Percentiles rank a stretch among this genome's conserved stretches.
These are phyloP conservation scores for Alternaria panax DNA, from an alignment of 2,329 filamentous ascomycete species.

Conservation along the genomic window DNA sequence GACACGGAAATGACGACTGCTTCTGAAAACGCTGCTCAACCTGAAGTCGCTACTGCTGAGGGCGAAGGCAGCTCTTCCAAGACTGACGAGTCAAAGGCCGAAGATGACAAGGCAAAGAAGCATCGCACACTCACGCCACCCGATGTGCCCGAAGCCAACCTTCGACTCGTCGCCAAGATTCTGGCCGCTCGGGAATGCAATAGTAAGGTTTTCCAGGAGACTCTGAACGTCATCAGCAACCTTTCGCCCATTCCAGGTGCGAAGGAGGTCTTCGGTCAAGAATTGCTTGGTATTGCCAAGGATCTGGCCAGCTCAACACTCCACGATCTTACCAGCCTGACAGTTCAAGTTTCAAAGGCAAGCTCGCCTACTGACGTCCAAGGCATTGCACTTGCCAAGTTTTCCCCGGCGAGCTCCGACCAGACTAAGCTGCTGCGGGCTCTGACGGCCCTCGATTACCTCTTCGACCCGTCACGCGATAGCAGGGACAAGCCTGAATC, in stretches of 20 bases:
- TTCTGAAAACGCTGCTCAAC: slow-evolving; percentile 48
- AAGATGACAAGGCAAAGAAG: slow-evolving; percentile 57
- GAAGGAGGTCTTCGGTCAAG: slow-evolving; percentile 88
- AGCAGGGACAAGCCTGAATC: slow-evolving; percentile 57
- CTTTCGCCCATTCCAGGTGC: slow-evolving; percentile 90
- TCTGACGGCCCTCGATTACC: slow-evolving; percentile 90
- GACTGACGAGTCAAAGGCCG: slow-evolving; percentile 46
- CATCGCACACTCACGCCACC: slow-evolving; percentile 76
- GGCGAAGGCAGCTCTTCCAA: slow-evolving; percentile 35
- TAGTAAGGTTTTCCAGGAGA: slow-evolving; percentile 97
- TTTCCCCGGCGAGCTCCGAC: slow-evolving; percentile 93
- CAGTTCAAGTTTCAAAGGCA: slow-evolving; percentile 85
- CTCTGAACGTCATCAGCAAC: slow-evolving; percentile 97
- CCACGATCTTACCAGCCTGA: slow-evolving; percentile 80
- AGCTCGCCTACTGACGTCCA: slow-evolving; percentile 93
- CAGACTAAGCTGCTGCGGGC: slow-evolving; percentile 95
- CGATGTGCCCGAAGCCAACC: slow-evolving; percentile 84
- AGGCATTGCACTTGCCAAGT: slow-evolving; percentile 90
- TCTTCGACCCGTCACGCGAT: slow-evolving; percentile 83
- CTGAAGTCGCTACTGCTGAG: slow-evolving; percentile 15
- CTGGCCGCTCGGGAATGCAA: slow-evolving; percentile 96
- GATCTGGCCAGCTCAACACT: slow-evolving; percentile 84
- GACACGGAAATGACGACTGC: slow-evolving; percentile 48
- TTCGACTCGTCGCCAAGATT: slow-evolving; percentile 94
- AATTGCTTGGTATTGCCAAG: slow-evolving; percentile 87